Evolutionary conservation across 768 basidiomycete genomes (phyloP), one percentile per base, ranked within the genome.

Genomic region (Leucocoprinus birnbaumii): DNA sequence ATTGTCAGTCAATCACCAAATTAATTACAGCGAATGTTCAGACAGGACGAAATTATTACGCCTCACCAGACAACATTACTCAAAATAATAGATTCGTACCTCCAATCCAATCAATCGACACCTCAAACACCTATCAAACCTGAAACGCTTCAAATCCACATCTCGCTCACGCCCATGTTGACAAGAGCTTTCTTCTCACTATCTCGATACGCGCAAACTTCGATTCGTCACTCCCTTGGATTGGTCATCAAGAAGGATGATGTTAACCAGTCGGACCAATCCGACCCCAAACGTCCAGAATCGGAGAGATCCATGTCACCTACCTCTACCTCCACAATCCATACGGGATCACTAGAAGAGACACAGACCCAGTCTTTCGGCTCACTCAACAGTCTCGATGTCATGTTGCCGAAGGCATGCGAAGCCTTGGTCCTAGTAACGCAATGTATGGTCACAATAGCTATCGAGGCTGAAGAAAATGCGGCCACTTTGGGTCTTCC

Each of bases 41-140:
- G 91, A 55, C 58, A 71, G 21, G 83, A 80, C 44, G 92, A 94
- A 70, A 76, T 85, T 11, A 80, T 94, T 38, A 84, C 90, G 4
- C 91, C 93, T 0, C 86, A 89, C 60, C 94, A 96, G 67, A 91
- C 86, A 3, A 89, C 83, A n/a, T 72, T 96, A 10, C 80, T 97
- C 55, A 95, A 94, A 68, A 74, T 96, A 14, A 73, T 94, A 11
- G 94, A 96, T 65, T 89, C 91, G 1, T 87, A 91, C 64, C 73
- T 94, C 51, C 87, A 91, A 59, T 78, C 83, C 11, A 70, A 72
- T 24, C 73, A 73, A 59, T 61, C 70, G 51, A 62, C 63, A 51
- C 25, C 72, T 21, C 62, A 66, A 37, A 62, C 65, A 16, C 60
- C 65, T 25, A 65, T 68, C 37, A 66, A 66, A 19, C 66, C 66